A percentile compares a stretch with the other conserved stretches of the same genome.
Conservation (phyloP, 805 yeast species). For the Lipomyces yamadae region DNA sequence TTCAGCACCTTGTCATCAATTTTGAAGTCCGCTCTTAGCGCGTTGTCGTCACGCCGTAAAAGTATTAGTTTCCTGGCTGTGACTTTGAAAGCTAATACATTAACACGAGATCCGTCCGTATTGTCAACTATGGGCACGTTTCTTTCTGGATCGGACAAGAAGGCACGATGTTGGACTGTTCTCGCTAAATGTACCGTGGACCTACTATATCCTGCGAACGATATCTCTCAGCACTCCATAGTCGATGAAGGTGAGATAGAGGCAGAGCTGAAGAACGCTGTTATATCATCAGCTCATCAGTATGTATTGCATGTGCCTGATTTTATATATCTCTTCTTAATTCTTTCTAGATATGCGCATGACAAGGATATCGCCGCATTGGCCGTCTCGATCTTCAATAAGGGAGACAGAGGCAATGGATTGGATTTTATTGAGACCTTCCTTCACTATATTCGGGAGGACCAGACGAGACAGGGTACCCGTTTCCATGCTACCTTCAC, state of each 20-base stretch:
- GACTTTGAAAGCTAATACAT: neutral
- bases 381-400: neutral
- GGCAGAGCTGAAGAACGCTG: neutral
- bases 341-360: neutral
- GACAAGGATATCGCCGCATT: constrained; percentile 1
- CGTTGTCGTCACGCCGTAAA: constrained; percentile 8
- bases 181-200: neutral
- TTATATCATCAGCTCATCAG: neutral
- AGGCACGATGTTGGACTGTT: constrained; percentile 3
- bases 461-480: neutral
- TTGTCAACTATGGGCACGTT: neutral
- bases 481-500: neutral
- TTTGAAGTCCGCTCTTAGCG: neutral
- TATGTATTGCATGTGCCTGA: neutral
- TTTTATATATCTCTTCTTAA: neutral
- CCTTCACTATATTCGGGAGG: neutral
- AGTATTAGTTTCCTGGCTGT: constrained; percentile 5
- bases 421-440: neutral
- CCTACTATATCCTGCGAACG: neutral
- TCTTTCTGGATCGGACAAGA: neutral
- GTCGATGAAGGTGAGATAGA: neutral
- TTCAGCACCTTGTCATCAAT: neutral
- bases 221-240: neutral
- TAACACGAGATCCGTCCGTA: neutral
- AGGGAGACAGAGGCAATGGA: neutral